These are phyloP conservation scores for Erysimum cheiri DNA, from an alignment of 441 rosid genomes.

Conservation along the genomic window DNA sequence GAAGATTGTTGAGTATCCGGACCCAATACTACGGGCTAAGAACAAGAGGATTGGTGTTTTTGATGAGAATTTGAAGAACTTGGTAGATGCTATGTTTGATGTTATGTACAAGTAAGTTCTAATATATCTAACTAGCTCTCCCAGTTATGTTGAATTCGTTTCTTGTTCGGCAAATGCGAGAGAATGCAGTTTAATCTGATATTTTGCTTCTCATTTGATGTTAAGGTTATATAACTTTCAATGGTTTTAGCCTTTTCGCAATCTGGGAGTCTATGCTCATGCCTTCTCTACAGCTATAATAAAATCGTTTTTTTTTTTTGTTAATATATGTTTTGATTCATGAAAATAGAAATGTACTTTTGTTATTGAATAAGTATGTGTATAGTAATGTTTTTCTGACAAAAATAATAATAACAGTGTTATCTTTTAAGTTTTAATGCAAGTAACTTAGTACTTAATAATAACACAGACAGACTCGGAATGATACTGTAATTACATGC, in stretches of 20 bases:
- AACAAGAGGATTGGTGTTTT: slow-evolving; percentile 72
- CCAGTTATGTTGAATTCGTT: not conserved
- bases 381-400: not conserved
- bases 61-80: slow-evolving; percentile 73
- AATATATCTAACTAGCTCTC: not conserved
- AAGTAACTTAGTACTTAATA: slow-evolving; percentile 1
- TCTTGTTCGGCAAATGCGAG: not conserved
- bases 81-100: slow-evolving; percentile 87
- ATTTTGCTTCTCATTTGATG: not conserved
- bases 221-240: not conserved
- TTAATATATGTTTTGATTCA: not conserved
- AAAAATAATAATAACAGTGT: too few species aligned
- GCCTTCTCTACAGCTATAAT: not conserved
- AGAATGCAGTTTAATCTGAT: not conserved
- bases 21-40: slow-evolving; percentile 75
- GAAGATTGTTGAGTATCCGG: slow-evolving; percentile 83
- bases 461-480: slow-evolving; percentile 14
- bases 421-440: not conserved
- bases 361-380: not conserved
- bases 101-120: slow-evolving; percentile 88
- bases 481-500: slow-evolving; percentile 43
- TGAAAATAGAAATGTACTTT: not conserved
- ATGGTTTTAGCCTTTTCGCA: not conserved
- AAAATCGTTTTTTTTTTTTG: not conserved
- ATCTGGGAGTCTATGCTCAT: not conserved